Evolutionary conservation across 176 grass and related monocot species (phyloP), one percentile per base, ranked within the genome.

Genomic region (Otatea glauca): DNA sequence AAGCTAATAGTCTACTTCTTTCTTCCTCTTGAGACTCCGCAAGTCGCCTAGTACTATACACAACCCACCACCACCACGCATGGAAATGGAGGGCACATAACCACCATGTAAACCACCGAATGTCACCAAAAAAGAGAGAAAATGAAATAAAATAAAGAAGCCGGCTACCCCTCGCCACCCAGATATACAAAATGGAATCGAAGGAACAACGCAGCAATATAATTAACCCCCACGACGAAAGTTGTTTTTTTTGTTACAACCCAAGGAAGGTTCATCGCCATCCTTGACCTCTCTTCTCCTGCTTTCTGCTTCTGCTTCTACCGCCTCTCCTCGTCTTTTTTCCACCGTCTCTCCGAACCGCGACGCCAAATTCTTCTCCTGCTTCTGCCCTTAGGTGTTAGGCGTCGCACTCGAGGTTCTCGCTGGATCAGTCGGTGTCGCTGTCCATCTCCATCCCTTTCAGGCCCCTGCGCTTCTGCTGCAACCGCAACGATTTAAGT

Each of bases 381-480:
- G 56, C 35, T 11, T 18, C 61, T 4, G 56, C 27, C 63, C 48
- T 51, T 54, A 29, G 29, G 29, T 49, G 3, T n/a, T n/a, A n/a
- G 29, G 50, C 64, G 42, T n/a, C 64, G 58, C 75, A n/a, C 43
- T 29, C 8, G 34, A 51, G 77, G 60, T 25, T 18, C 38, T 0
- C 9, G 56, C 7, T 39, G 32, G 42, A 51, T 39, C 84, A 96
- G 29, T 95, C 90, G 12, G 93, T 91, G 66, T 89, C 86, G 63
- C 90, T 90, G 48, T 92, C 91, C 85, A 93, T 83, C 74, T 92
- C 93, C 91, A 96, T 87, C 21, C 88, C 93, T 79, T 91, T 91
- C 60, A 96, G 82, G 9, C 93, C 93, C 45, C 83, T 70, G 9
- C 89, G 18, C 62, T 88, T 94, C 79, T 92, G 85, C 75, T 86